These are phyloP conservation scores for Martensiomyces pterosporus DNA, from an alignment of 192 early-diverging fungal species.

Conservation along the genomic window DNA sequence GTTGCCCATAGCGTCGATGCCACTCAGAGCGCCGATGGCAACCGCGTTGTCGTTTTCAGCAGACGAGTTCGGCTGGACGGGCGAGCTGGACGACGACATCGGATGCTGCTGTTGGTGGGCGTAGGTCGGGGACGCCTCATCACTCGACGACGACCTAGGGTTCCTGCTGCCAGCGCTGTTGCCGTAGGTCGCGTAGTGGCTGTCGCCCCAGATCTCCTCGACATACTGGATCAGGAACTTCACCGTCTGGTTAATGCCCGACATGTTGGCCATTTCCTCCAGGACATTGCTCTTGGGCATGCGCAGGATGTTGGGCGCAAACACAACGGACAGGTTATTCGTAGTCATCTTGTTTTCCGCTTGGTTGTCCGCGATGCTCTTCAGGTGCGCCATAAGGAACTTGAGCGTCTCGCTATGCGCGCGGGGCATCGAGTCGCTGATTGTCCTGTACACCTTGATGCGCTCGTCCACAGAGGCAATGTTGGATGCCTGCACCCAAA, in stretches of 20 bases:
- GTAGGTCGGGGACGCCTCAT: too few relatives aligned
- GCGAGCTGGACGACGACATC: constrained; percentile 14
- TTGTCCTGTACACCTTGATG: constrained; percentile 38
- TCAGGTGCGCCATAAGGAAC: constrained; percentile 60
- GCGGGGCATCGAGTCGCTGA: constrained; percentile 54
- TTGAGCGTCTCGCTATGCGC: constrained; percentile 61
- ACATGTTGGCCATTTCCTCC: constrained; percentile 69
- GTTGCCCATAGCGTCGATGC: not conserved
- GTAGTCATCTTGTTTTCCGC: constrained; percentile 82
- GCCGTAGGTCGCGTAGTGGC: constrained; percentile 3
- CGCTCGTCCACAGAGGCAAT: constrained; percentile 25
- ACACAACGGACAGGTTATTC: constrained; percentile 91
- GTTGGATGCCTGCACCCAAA: constrained; percentile 59
- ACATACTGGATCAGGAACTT: constrained; percentile 65
- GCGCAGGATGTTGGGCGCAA: constrained; percentile 83
- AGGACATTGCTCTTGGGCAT: constrained; percentile 53
- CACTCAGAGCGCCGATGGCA: not conserved
- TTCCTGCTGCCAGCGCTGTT: too few relatives aligned
- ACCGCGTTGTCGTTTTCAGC: constrained; percentile 3
- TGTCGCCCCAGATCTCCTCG: constrained; percentile 40
- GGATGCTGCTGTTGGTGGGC: too few relatives aligned
- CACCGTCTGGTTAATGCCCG: constrained; percentile 64
- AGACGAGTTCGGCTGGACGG: not conserved
- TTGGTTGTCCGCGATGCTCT: constrained; percentile 57
- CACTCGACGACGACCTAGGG: too few relatives aligned